Percentiles rank a stretch among this genome's conserved stretches.
These are phyloP conservation scores for Hyphopichia fennica DNA, from an alignment of 1,139 yeast species.

Conservation along the genomic window DNA sequence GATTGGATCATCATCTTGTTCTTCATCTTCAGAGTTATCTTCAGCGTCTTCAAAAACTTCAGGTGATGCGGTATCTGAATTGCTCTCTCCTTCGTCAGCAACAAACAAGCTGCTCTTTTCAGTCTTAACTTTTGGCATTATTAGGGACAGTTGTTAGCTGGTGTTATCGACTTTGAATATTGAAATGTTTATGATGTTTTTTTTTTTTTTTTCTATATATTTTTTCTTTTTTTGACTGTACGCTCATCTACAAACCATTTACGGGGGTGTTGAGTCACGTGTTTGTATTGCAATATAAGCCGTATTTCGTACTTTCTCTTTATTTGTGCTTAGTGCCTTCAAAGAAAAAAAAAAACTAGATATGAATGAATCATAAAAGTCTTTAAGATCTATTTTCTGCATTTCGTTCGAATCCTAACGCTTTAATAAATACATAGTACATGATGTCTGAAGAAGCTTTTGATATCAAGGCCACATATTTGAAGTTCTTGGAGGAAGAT, in stretches of 20 bases:
- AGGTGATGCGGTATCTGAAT: constrained; percentile 4
- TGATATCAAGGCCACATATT: constrained; percentile 79
- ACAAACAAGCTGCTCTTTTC: constrained; percentile 9
- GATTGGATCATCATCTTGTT: constrained; percentile 68
- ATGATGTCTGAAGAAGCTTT: constrained; percentile 29
- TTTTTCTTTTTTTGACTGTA: too few species aligned
- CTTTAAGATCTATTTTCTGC: neutral
- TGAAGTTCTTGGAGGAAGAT: constrained; percentile 79
- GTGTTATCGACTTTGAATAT: too few species aligned
- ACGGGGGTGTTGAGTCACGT: neutral
- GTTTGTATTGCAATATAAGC: neutral
- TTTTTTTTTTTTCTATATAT: neutral
- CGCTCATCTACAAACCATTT: neutral
- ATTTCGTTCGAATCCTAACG: neutral
- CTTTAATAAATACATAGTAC: neutral
- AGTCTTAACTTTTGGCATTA: neutral
- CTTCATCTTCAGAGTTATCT: constrained; percentile 6
- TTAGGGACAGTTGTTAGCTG: too few species aligned
- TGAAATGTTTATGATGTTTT: neutral
- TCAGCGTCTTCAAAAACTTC: constrained; percentile 8
- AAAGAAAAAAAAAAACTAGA: too few species aligned
- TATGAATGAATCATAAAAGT: neutral
- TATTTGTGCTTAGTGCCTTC: neutral
- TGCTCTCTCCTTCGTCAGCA: constrained; percentile 13
- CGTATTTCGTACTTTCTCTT: neutral